Percentiles rank a stretch among this genome's conserved stretches.
phyloP scores from a whole-genome alignment of 2,329 filamentous ascomycete genomes.

The Hypoxylon sp. region DNA sequence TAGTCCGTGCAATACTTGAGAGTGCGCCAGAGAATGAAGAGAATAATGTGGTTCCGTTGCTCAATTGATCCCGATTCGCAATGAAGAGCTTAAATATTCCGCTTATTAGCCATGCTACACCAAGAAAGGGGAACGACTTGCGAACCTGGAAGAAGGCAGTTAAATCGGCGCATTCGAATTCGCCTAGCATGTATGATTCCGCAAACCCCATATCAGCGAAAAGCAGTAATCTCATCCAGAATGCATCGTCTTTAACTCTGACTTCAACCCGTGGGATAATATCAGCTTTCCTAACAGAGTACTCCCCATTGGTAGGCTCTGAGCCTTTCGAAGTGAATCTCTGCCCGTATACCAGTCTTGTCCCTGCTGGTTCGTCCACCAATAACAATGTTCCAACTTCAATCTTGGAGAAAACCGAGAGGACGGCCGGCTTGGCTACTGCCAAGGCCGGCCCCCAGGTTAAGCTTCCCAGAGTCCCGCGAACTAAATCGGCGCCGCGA shows the following conservation, averaged over 20 bases:
- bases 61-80: constrained; percentile 73
- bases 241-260: constrained; percentile 74
- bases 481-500: constrained; percentile 59
- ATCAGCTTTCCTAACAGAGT: constrained; percentile 55
- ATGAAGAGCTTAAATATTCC: constrained; percentile 73
- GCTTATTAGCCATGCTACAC: constrained; percentile 40
- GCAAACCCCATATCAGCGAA: constrained; percentile 84
- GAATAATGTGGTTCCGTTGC: constrained; percentile 74
- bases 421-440: constrained; percentile 63
- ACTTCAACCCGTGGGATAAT: constrained; percentile 66
- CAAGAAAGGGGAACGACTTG: background rate
- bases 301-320: constrained; percentile 55
- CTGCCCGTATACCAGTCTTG: constrained; percentile 63
- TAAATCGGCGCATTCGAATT: constrained; percentile 76
- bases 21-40: constrained; percentile 72
- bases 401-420: constrained; percentile 63
- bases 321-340: constrained; percentile 58
- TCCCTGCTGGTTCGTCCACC: constrained; percentile 62
- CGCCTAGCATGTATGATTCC: constrained; percentile 80
- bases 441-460: constrained; percentile 65
- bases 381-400: constrained; percentile 64
- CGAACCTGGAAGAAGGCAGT: constrained; percentile 76
- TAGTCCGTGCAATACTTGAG: constrained; percentile 69
- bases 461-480: constrained; percentile 60
- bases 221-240: constrained; percentile 78